Evolutionary conservation across 768 basidiomycete species (phyloP), one percentile per base, ranked within the genome.

Genomic region (Paxillus rubicundulus): DNA sequence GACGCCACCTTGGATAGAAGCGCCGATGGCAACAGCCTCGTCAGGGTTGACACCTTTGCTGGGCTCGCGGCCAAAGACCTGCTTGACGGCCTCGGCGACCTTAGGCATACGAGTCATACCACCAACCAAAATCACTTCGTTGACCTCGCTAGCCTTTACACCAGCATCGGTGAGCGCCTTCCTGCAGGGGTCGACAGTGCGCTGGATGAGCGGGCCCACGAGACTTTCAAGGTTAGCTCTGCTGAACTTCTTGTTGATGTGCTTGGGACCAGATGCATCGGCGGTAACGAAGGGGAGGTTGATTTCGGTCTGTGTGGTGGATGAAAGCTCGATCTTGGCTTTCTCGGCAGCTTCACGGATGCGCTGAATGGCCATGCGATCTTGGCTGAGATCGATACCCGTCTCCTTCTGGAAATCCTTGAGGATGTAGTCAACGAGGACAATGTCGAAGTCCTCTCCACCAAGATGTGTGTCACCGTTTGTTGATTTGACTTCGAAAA

Each of bases 11-110:
- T 99, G 97, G 61, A 99, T 96, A 39, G 96, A 86, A 36, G 97
- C 97, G 69, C 97, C 97, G 54, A 98, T 95, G 42, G 97, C 95
- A 64, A 98, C 97, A 49, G 97, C 97, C 75, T 98, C 96, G 59
- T 99, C 97, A 47, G 97, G 97, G 80, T 99, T 99, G 64, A 98
- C 96, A 72, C 96, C 96, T 80, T 98, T 99, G 74, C 85, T 89
- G 18, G 97, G 95, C 18, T 99, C 97, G 44, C 93, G 89, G 49
- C 95, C 95, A 66, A 99, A 99, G 66, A 97, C 81, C 14, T 70
- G 65, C 81, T 69, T 69, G 66, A 99, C 97, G 5, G 93, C 96
- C 53, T 98, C 96, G 20, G 81, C 80, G 32, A 99, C 96, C 63
- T 84, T 84, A 44, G 97, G 97, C 95, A 98, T 98, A 64, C 97